These are phyloP conservation scores for Fusarium sarcochroum DNA, from an alignment of 2,329 filamentous ascomycete genomes.

Conservation along the genomic window DNA sequence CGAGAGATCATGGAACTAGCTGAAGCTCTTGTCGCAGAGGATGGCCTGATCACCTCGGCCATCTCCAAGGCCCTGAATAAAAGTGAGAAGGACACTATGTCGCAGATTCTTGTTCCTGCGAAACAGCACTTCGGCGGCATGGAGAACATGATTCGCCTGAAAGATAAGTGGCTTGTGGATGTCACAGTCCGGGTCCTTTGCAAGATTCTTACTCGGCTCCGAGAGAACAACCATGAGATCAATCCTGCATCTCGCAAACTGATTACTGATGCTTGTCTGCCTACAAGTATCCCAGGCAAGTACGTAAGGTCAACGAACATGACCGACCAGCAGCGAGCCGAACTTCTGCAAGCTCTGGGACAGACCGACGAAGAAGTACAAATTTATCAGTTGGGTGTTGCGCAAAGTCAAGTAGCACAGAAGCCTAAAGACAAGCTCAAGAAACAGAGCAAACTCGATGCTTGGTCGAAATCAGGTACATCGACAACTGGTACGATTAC, in stretches of 20 bases:
- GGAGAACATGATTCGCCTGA: slow-evolving; percentile 89
- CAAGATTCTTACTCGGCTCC: slow-evolving; percentile 87
- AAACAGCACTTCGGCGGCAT: slow-evolving; percentile 73
- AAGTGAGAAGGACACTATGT: slow-evolving; percentile 58
- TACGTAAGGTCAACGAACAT: slow-evolving; percentile 82
- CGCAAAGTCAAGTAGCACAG: slow-evolving; percentile 42
- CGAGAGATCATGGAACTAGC: slow-evolving; percentile 96
- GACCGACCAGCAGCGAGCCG: slow-evolving; percentile 84
- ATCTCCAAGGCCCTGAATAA: slow-evolving; percentile 58
- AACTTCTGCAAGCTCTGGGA: slow-evolving; percentile 76
- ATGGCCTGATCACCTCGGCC: slow-evolving; percentile 84
- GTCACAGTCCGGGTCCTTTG: slow-evolving; percentile 86
- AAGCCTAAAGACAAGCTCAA: slow-evolving; percentile 57
- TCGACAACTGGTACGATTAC: slow-evolving; percentile 42
- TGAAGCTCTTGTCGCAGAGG: slow-evolving; percentile 86
- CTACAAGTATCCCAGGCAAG: slow-evolving; percentile 66
- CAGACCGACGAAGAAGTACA: slow-evolving; percentile 70
- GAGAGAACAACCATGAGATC: slow-evolving; percentile 81
- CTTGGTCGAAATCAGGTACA: slow-evolving; percentile 69
- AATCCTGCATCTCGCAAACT: slow-evolving; percentile 70
- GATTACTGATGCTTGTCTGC: slow-evolving; percentile 76
- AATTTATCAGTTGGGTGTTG: slow-evolving; percentile 59
- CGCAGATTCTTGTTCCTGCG: slow-evolving; percentile 56
- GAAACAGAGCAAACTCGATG: slow-evolving; percentile 73
- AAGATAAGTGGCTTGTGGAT: slow-evolving; percentile 87